phyloP scores from a whole-genome alignment of 2,329 filamentous ascomycete genomes.

The Aureobasidium subglaciale region DNA sequence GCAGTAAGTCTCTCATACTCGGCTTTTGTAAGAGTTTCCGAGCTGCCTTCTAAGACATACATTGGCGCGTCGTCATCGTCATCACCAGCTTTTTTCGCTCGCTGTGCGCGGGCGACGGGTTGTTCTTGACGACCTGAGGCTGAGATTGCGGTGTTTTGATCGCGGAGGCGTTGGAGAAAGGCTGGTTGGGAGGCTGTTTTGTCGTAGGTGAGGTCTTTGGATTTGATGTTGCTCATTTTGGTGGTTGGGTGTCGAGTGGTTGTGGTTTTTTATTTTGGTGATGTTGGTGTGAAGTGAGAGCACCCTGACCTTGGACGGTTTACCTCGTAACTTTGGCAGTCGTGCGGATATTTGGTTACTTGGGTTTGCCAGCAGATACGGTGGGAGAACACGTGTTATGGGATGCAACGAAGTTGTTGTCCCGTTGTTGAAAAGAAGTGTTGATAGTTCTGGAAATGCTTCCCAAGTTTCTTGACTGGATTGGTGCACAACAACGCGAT shows the following conservation, averaged over 20 bases:
- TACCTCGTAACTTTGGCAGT: not conserved
- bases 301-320: not conserved
- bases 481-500: too few relatives aligned
- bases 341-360: too few relatives aligned
- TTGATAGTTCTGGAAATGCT: too few relatives aligned
- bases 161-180: slow-evolving; percentile 43
- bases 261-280: not conserved
- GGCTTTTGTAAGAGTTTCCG: slow-evolving; percentile 51
- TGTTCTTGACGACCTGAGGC: slow-evolving; percentile 35
- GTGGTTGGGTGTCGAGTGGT: not conserved
- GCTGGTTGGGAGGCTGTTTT: slow-evolving; percentile 41
- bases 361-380: too few relatives aligned
- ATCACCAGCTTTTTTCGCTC: slow-evolving; percentile 48
- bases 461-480: too few relatives aligned
- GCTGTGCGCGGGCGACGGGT: slow-evolving; percentile 37
- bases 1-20: slow-evolving; percentile 39
- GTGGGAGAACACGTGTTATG: too few relatives aligned
- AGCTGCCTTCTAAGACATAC: slow-evolving; percentile 65
- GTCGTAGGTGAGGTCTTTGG: slow-evolving; percentile 62
- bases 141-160: slow-evolving; percentile 40
- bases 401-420: too few relatives aligned
- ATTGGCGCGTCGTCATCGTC: slow-evolving; percentile 72
- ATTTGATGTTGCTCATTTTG: slow-evolving; percentile 26
- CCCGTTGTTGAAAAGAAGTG: too few relatives aligned
- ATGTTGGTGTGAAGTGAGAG: not conserved